Evolutionary conservation across 345 rosid genomes (phyloP).

Genomic region (Excoecaria agallocha): DNA sequence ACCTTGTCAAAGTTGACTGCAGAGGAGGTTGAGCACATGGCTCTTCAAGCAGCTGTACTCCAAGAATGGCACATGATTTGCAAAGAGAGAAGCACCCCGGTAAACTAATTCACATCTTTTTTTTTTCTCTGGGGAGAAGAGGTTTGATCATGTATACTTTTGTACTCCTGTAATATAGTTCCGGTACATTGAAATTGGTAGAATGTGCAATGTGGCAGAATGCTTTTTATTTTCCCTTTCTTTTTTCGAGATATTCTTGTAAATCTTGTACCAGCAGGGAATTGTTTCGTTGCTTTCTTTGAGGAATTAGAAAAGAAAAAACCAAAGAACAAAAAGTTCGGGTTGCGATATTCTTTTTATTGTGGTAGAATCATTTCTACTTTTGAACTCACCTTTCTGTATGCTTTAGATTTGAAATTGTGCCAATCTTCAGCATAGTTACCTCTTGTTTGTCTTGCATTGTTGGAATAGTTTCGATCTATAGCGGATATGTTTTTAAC

Average conservation of each 20-base stretch:
- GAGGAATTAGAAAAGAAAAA: conserved; percentile 12
- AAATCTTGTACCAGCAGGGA: conserved; percentile 27
- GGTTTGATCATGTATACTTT: conserved; percentile 11
- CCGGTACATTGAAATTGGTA: conserved; percentile 16
- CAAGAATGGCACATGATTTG: conserved; percentile 94
- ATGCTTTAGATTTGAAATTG: neutral
- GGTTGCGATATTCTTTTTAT: neutral
- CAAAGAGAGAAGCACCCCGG: conserved; percentile 64
- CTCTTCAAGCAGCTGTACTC: conserved; percentile 91
- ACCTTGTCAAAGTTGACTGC: conserved; percentile 79
- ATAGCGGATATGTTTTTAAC: too few relatives aligned
- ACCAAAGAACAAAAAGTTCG: neutral
- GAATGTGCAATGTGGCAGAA: conserved; percentile 18
- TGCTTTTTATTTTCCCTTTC: neutral
- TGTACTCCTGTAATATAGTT: conserved; percentile 23
- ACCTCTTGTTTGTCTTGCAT: too few relatives aligned
- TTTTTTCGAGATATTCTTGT: conserved; percentile 19
- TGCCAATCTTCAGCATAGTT: neutral
- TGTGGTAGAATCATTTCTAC: neutral
- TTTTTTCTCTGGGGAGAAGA: neutral
- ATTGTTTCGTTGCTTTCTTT: conserved; percentile 12
- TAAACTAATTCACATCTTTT: conserved; percentile 19
- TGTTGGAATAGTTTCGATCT: too few relatives aligned
- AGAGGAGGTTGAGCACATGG: conserved; percentile 94
- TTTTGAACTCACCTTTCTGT: neutral